Base-by-base conservation (phyloP, 2,329 filamentous ascomycete genomes). In the Ophiocordyceps sinensis region DNA sequence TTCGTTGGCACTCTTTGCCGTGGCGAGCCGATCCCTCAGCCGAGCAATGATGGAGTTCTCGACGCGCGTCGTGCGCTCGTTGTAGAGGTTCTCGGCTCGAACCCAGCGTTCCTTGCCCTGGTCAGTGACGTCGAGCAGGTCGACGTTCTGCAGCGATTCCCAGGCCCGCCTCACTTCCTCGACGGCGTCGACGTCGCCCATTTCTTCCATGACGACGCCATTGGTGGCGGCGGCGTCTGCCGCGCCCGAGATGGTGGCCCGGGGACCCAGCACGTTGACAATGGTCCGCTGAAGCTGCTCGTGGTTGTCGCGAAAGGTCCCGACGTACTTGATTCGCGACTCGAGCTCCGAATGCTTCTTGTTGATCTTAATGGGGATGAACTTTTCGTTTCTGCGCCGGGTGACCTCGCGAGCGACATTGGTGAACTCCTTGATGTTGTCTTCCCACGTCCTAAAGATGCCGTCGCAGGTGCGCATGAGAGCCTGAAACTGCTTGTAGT, bases 31-130 rank as follows among this genome's bases (percentile, higher is more conserved):
- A 62, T 98, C 91, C 53, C 91, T 77, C 28, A 98, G 71, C 41
- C 87, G 77, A 29, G 91, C 87, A 58, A 99, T 99, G 61, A 99
- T 98, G 4, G 91, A 95, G 63, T 98, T 98, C 60, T 99, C 91
- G 5, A 99, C 91, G 45, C 91, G 79, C 15, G 91, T 89, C 10
- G 93, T 98, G 32, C 93, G 82, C 60, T 98, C 93, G 50, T 95
- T 96, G 69, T 99, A 99, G 32, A 85, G 81, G 50, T 89, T 85
- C 63, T 99, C 91, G 14, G 89, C 91, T 52, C 88, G 82, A 32
- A 87, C 85, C 86, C 93, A 99, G 45, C 82, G 73, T 47, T 87
- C 79, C 29, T 91, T 96, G 40, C 91, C 91, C 59, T 93, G 85
- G 0, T 79, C 73, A 5, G 88, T 85, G 5, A 95, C 87, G 60